These are phyloP conservation scores for Stachybotrys chartarum DNA, from an alignment of 2,329 filamentous ascomycete species.

Conservation along the genomic window DNA sequence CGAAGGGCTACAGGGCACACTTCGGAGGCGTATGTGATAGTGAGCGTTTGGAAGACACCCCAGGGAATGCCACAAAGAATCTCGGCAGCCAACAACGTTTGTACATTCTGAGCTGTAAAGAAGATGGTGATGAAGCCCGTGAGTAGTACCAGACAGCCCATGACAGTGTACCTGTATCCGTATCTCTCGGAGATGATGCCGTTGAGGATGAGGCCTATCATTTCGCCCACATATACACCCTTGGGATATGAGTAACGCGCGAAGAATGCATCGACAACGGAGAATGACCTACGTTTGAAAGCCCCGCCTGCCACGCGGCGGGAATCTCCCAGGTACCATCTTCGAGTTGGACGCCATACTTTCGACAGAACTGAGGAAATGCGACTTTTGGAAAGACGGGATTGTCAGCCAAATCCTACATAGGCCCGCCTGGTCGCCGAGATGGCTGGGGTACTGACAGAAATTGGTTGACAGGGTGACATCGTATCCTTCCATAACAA, in stretches of 20 bases:
- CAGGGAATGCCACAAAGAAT: constrained; percentile 57
- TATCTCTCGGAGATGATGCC: constrained; percentile 60
- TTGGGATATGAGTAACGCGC: constrained; percentile 13
- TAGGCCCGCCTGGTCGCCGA: background rate
- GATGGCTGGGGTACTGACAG: constrained; percentile 33
- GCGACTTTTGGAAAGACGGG: constrained; percentile 28
- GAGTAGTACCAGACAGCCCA: constrained; percentile 46
- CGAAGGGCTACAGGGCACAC: constrained; percentile 67
- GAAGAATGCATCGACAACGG: background rate
- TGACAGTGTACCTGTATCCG: constrained; percentile 60
- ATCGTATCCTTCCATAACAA: constrained; percentile 89
- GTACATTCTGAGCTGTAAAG: constrained; percentile 56
- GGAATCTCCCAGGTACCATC: constrained; percentile 48
- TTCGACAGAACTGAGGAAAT: constrained; percentile 49
- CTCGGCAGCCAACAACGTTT: constrained; percentile 52
- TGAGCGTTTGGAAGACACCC: constrained; percentile 52
- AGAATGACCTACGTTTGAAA: constrained; percentile 38
- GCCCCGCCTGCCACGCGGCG: constrained; percentile 54
- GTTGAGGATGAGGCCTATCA: constrained; percentile 60
- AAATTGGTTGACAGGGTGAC: constrained; percentile 77
- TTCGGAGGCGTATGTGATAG: constrained; percentile 62
- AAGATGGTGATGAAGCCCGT: constrained; percentile 54
- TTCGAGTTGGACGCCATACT: constrained; percentile 43
- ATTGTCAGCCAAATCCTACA: constrained; percentile 4
- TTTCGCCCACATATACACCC: constrained; percentile 54